Conservation (phyloP, 2,329 filamentous ascomycete species). For the Helminthosporium solani region DNA sequence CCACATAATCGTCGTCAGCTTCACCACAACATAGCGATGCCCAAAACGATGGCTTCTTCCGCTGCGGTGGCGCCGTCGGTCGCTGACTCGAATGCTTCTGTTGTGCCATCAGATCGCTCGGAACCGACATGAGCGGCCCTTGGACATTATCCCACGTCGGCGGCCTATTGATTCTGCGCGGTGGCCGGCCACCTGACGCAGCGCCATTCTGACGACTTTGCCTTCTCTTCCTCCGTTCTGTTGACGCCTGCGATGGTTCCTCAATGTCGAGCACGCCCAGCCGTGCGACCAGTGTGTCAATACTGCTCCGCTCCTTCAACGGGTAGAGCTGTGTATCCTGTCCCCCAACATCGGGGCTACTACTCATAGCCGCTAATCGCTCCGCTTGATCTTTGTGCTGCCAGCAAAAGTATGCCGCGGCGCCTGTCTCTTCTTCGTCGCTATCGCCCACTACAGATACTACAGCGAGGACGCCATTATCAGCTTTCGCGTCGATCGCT, state of each 20-base stretch:
- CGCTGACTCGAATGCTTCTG: slow-evolving; percentile 22
- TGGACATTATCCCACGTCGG: slow-evolving; percentile 48
- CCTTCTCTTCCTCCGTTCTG: slow-evolving; percentile 30
- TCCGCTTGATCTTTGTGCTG: slow-evolving; percentile 88
- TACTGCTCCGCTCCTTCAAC: slow-evolving; percentile 67
- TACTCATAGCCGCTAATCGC: slow-evolving; percentile 31
- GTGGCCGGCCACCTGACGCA: slow-evolving; percentile 18
- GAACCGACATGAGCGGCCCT: slow-evolving; percentile 48
- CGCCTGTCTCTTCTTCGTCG: slow-evolving; percentile 58
- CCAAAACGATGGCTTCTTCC: slow-evolving; percentile 44
- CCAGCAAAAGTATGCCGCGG: slow-evolving; percentile 78
- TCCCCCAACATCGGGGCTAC: slow-evolving; percentile 17
- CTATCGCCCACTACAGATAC: slow-evolving; percentile 38
- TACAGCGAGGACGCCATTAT: slow-evolving; percentile 45
- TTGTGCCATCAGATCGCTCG: slow-evolving; percentile 40
- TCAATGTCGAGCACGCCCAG: slow-evolving; percentile 73
- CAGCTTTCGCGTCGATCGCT: slow-evolving; percentile 56
- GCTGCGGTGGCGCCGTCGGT: slow-evolving; percentile 17
- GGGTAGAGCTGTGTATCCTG: slow-evolving; percentile 53
- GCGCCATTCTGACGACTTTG: slow-evolving; percentile 19
- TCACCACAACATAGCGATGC: slow-evolving; percentile 45
- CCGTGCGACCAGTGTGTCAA: slow-evolving; percentile 82
- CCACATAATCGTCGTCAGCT: slow-evolving; percentile 44
- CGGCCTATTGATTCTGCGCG: slow-evolving; percentile 39
- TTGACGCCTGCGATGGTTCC: slow-evolving; percentile 16